Evolutionary conservation across 176 grass and related monocot species (phyloP).

Genomic region (Triticum aestivum): DNA sequence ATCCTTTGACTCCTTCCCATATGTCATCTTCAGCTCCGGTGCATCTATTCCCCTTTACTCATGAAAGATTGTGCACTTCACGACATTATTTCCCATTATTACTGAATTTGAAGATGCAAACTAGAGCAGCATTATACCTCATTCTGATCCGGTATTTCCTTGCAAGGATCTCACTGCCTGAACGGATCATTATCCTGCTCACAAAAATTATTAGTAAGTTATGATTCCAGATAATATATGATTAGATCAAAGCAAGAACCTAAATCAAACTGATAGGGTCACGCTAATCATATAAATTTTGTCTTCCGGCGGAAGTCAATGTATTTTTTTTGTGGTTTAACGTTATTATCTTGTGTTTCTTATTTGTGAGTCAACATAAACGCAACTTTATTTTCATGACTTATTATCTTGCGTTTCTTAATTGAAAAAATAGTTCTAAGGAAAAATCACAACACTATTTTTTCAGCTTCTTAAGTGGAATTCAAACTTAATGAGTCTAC

Average conservation of each 20-base stretch:
- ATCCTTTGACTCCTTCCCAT: constrained; percentile 50
- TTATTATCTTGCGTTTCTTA: too few relatives aligned
- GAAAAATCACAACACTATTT: not conserved
- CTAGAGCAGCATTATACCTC: constrained; percentile 28
- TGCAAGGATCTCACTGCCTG: constrained; percentile 41
- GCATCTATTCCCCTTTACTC: constrained; percentile 59
- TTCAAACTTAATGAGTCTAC: too few relatives aligned
- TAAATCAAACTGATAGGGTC: not conserved
- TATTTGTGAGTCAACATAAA: too few relatives aligned
- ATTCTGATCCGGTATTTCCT: constrained; percentile 65
- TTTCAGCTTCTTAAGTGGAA: not conserved
- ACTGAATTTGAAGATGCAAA: not conserved
- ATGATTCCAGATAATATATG: not conserved
- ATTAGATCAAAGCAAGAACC: not conserved
- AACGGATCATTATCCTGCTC: constrained; percentile 31
- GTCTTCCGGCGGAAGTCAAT: too few relatives aligned
- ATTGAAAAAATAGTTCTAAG: too few relatives aligned
- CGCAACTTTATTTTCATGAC: too few relatives aligned
- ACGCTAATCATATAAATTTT: too few relatives aligned
- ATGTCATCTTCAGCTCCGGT: constrained; percentile 48
- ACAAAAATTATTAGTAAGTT: not conserved
- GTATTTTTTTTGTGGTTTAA: too few relatives aligned
- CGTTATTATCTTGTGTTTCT: too few relatives aligned
- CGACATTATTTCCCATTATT: not conserved
- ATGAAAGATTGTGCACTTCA: not conserved